A percentile compares a stretch with the other conserved stretches of the same genome.
phyloP scores from a whole-genome alignment of 331 rosid species.

The Quercus tomentella region DNA sequence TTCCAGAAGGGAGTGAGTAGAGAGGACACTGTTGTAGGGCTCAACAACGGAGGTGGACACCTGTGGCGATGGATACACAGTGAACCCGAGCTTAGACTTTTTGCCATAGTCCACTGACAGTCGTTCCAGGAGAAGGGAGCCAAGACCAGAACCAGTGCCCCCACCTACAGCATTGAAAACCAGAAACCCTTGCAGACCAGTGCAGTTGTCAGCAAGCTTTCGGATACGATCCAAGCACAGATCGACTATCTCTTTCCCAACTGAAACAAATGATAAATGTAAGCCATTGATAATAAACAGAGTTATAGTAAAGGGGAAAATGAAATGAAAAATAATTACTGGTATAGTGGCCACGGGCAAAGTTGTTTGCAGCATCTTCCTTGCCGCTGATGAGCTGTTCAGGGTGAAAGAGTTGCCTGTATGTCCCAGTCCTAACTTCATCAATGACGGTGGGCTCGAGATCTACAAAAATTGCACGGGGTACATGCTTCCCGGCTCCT shows the following conservation, averaged over 20 bases:
- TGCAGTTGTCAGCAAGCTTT: constrained; percentile 74
- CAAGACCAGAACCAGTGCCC: constrained; percentile 76
- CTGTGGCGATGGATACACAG: constrained; percentile 71
- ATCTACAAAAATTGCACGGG: constrained; percentile 71
- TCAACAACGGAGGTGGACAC: constrained; percentile 79
- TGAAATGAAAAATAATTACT: constrained; percentile 24
- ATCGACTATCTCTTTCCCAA: constrained; percentile 77
- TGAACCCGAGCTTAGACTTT: constrained; percentile 71
- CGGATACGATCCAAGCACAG: constrained; percentile 70
- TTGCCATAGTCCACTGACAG: constrained; percentile 76
- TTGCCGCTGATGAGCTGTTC: constrained; percentile 73
- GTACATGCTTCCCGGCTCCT: constrained; percentile 71
- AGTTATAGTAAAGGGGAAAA: too few relatives aligned
- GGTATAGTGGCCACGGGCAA: constrained; percentile 79
- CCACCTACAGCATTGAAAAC: constrained; percentile 79
- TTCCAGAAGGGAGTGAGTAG: constrained; percentile 70
- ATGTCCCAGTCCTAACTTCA: constrained; percentile 68
- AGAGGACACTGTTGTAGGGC: constrained; percentile 76
- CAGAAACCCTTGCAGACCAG: constrained; percentile 72
- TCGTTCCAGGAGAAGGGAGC: constrained; percentile 66
- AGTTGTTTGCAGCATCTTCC: constrained; percentile 75
- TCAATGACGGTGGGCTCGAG: constrained; percentile 78
- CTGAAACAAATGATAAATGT: constrained; percentile 23
- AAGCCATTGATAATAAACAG: neutral
- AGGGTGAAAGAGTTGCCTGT: constrained; percentile 69